A percentile compares a stretch with the other conserved stretches of the same genome.
Evolutionary conservation across 352 stramenopile species (phyloP).

Genomic region (Hyaloperonospora arabidopsidis): DNA sequence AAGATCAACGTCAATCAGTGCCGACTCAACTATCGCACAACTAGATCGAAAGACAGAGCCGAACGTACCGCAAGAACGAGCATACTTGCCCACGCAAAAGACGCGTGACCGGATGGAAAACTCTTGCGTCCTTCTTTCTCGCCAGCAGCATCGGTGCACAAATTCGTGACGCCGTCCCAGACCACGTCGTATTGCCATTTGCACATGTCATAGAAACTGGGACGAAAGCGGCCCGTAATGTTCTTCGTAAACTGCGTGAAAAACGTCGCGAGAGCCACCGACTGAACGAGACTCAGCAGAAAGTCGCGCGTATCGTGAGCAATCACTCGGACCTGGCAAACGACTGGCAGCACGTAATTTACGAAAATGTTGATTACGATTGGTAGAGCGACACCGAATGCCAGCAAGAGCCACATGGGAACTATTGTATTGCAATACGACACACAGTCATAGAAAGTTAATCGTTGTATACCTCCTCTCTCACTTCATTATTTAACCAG

Average conservation of each 20-base stretch:
- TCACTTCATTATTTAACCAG: no score
- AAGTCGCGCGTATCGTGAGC: constrained; percentile 72
- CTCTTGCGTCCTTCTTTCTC: constrained; percentile 73
- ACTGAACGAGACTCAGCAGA: constrained; percentile 56
- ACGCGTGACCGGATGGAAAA: constrained; percentile 75
- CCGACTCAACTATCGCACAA: no score
- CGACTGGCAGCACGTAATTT: constrained; percentile 52
- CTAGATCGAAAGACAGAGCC: background rate
- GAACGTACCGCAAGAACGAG: constrained; percentile 60
- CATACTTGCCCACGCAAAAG: constrained; percentile 63
- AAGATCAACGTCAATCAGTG: background rate
- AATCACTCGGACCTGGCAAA: constrained; percentile 45
- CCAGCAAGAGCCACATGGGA: constrained; percentile 38
- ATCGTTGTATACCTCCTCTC: background rate
- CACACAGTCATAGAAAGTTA: background rate
- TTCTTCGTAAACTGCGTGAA: constrained; percentile 77
- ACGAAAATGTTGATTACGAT: constrained; percentile 44
- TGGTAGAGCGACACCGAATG: constrained; percentile 30
- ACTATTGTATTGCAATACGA: constrained; percentile 23
- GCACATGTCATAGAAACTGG: constrained; percentile 81
- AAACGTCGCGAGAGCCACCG: constrained; percentile 35
- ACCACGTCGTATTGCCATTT: constrained; percentile 55
- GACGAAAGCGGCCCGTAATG: constrained; percentile 68
- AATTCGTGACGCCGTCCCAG: constrained; percentile 71
- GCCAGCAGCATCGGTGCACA: constrained; percentile 46